A percentile compares a stretch with the other conserved stretches of the same genome.
These are phyloP conservation scores for Speleostelium caveatum DNA, from an alignment of 78 protist species.

Conservation along the genomic window DNA sequence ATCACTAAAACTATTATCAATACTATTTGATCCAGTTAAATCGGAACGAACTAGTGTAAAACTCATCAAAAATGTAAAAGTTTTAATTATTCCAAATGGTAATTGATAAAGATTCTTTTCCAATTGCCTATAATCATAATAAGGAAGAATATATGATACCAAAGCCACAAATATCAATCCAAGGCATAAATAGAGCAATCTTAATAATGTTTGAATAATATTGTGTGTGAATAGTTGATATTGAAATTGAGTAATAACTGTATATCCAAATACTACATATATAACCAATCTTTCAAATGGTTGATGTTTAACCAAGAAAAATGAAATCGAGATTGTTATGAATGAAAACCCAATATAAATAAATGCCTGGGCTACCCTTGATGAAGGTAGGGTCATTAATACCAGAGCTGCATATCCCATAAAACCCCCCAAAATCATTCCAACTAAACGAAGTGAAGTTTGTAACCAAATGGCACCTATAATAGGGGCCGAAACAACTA, in stretches of 20 bases:
- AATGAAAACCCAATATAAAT: slow-evolving; percentile 21
- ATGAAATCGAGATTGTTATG: not conserved
- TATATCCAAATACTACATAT: slow-evolving; percentile 3
- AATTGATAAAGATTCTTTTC: slow-evolving; percentile 19
- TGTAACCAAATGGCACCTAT: slow-evolving; percentile 2
- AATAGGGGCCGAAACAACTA: not conserved
- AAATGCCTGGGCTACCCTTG: slow-evolving; percentile 14
- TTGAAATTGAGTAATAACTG: slow-evolving; percentile 15
- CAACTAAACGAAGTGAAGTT: not conserved
- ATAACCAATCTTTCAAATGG: slow-evolving; percentile 14
- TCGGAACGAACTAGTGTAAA: not conserved
- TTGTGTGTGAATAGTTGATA: not conserved
- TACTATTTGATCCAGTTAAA: not conserved
- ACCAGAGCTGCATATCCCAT: slow-evolving; percentile 31
- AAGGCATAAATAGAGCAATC: slow-evolving; percentile 4
- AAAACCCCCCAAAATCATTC: slow-evolving; percentile 2
- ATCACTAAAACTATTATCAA: not conserved
- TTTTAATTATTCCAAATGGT: slow-evolving; percentile 24
- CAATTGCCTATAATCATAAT: slow-evolving; percentile 14
- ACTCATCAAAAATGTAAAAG: slow-evolving; percentile 11
- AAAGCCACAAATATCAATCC: not conserved
- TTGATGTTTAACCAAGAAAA: slow-evolving; percentile 4
- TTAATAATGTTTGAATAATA: not conserved
- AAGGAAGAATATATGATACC: not conserved
- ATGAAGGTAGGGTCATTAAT: not conserved